Evolutionary conservation across 179 eudicot species (phyloP).

Genomic region (Monotropa hypopitys): DNA sequence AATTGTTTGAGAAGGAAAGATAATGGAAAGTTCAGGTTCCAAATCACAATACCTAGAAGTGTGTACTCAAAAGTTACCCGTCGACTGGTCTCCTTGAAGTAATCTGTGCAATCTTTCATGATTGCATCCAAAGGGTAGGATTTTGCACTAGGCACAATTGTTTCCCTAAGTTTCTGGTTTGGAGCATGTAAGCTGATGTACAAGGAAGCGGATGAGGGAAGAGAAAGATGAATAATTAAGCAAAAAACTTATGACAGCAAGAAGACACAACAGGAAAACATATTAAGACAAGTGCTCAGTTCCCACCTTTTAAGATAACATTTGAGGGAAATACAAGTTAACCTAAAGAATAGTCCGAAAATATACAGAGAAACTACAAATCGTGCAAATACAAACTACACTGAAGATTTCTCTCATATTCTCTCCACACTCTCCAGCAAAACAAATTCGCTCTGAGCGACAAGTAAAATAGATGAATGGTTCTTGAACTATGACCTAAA

Average conservation of each 20-base stretch:
- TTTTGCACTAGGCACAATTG: conserved; percentile 93
- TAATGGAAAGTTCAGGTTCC: not conserved
- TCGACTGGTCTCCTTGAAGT: conserved; percentile 74
- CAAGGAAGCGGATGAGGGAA: not conserved
- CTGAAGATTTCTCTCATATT: not conserved
- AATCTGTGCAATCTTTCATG: conserved; percentile 90
- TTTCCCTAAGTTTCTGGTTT: conserved; percentile 87
- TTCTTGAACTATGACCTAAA: not conserved
- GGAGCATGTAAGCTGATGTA: conserved; percentile 91
- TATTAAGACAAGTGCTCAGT: not conserved
- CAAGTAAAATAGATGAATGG: not conserved
- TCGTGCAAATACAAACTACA: too few relatives aligned
- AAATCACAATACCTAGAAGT: conserved; percentile 55
- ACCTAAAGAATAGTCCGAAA: not conserved
- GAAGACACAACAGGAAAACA: not conserved
- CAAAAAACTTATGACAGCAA: not conserved
- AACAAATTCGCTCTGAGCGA: not conserved
- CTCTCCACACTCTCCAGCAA: not conserved
- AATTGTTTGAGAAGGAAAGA: not conserved
- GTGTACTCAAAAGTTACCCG: conserved; percentile 96
- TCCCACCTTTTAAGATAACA: not conserved
- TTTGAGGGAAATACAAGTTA: not conserved
- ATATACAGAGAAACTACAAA: too few relatives aligned
- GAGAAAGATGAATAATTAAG: not conserved
- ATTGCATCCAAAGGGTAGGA: conserved; percentile 84